These are phyloP conservation scores for Brassica carinata DNA, from an alignment of 345 rosid species.

Conservation along the genomic window DNA sequence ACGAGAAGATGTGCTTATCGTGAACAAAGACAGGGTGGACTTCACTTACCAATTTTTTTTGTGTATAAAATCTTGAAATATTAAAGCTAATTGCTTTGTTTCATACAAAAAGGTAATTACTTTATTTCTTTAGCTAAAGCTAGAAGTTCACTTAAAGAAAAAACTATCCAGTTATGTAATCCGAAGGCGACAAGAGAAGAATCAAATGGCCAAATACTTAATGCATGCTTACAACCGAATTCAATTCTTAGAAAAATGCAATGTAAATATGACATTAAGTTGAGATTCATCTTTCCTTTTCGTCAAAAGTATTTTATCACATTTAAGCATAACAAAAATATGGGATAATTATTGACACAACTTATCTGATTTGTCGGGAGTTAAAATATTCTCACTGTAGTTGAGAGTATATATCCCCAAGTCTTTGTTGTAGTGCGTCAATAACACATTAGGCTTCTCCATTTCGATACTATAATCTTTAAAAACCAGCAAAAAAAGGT, in stretches of 20 bases:
- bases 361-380: not conserved
- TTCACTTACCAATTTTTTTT: constrained; percentile 22
- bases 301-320: constrained; percentile 5
- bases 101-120: constrained; percentile 33
- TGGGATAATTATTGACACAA: not conserved
- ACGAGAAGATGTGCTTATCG: constrained; percentile 26
- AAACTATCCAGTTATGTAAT: constrained; percentile 32
- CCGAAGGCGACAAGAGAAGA: constrained; percentile 35
- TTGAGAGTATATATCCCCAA: not conserved
- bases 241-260: constrained; percentile 5
- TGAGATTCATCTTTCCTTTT: constrained; percentile 7
- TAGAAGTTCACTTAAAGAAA: constrained; percentile 16
- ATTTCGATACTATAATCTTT: not conserved
- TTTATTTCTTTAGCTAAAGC: constrained; percentile 27
- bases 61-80: not conserved
- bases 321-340: constrained; percentile 7
- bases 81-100: constrained; percentile 36
- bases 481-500: not conserved
- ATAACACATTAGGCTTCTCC: not conserved
- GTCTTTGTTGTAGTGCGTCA: not conserved
- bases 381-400: not conserved
- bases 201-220: constrained; percentile 30
- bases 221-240: constrained; percentile 37
- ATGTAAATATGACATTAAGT: constrained; percentile 6
- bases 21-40: constrained; percentile 35